These are phyloP conservation scores for Neurospora sp. DNA, from an alignment of 495 filamentous ascomycete species.

Conservation along the genomic window DNA sequence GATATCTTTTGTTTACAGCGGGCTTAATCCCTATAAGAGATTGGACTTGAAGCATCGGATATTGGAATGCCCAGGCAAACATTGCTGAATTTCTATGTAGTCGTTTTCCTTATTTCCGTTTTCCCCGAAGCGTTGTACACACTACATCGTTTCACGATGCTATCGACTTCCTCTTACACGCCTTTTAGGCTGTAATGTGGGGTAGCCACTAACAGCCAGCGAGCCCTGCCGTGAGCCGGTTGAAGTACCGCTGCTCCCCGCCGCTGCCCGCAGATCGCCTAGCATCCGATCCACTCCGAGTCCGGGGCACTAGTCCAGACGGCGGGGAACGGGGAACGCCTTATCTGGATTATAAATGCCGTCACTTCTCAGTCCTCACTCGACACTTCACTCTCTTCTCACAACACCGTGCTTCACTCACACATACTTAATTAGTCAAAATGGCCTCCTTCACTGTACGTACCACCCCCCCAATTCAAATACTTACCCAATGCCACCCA, in stretches of 20 bases:
- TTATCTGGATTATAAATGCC: background rate
- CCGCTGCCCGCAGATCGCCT: background rate
- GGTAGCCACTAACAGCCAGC: background rate
- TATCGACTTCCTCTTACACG: background rate
- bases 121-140: background rate
- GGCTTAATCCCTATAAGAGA: background rate
- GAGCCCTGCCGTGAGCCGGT: background rate
- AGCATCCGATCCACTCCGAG: background rate
- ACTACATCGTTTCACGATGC: background rate
- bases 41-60: too few relatives aligned
- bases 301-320: background rate
- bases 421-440: background rate
- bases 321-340: background rate
- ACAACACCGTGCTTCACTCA: background rate
- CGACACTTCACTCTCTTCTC: background rate
- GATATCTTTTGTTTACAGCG: background rate
- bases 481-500: background rate
- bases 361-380: background rate
- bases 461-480: background rate
- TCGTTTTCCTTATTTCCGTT: background rate
- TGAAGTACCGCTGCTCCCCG: background rate
- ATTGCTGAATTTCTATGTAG: background rate
- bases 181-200: background rate
- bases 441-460: slow-evolving; percentile 26
- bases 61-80: too few relatives aligned